Evolutionary conservation across 768 basidiomycete species (phyloP).

Genomic region (Mycena kentingensis): DNA sequence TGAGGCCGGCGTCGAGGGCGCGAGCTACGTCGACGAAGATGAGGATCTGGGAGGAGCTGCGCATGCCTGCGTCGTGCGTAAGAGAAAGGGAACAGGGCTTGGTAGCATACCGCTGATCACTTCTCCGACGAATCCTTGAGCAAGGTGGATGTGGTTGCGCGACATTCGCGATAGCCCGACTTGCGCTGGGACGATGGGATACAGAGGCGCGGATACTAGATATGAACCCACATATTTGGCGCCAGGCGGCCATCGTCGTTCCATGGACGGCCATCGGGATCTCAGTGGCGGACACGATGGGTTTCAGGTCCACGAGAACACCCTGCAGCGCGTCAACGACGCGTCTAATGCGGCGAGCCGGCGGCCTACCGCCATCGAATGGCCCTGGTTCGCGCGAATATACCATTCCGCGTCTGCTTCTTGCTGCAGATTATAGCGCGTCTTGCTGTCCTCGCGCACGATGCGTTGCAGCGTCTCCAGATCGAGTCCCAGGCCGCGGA

Average conservation of each 20-base stretch:
- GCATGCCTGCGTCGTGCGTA: conserved; percentile 37
- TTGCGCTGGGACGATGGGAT: conserved; percentile 35
- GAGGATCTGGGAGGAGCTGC: conserved; percentile 58
- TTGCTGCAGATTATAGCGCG: conserved; percentile 44
- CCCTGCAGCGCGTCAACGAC: conserved; percentile 19
- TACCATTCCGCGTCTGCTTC: conserved; percentile 55
- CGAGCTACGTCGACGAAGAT: conserved; percentile 65
- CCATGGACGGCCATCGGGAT: conserved; percentile 62
- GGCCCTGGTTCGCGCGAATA: conserved; percentile 74
- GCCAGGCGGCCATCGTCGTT: conserved; percentile 57
- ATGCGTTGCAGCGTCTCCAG: conserved; percentile 47
- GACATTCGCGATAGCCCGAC: conserved; percentile 66
- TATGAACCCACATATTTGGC: conserved; percentile 46
- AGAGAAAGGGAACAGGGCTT: not conserved
- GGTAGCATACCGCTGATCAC: conserved; percentile 54
- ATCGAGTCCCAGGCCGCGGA: conserved; percentile 50
- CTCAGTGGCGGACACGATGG: conserved; percentile 50
- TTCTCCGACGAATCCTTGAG: conserved; percentile 54
- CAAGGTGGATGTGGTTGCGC: conserved; percentile 76
- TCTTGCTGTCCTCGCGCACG: conserved; percentile 54
- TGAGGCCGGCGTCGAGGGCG: conserved; percentile 52
- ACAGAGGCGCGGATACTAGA: not conserved
- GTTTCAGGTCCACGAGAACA: conserved; percentile 48
- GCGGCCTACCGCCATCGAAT: conserved; percentile 53
- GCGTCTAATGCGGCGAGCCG: not conserved